Evolutionary conservation across 495 filamentous ascomycete genomes (phyloP), one percentile per base, ranked within the genome.

Genomic region (Venustampulla echinocandica): DNA sequence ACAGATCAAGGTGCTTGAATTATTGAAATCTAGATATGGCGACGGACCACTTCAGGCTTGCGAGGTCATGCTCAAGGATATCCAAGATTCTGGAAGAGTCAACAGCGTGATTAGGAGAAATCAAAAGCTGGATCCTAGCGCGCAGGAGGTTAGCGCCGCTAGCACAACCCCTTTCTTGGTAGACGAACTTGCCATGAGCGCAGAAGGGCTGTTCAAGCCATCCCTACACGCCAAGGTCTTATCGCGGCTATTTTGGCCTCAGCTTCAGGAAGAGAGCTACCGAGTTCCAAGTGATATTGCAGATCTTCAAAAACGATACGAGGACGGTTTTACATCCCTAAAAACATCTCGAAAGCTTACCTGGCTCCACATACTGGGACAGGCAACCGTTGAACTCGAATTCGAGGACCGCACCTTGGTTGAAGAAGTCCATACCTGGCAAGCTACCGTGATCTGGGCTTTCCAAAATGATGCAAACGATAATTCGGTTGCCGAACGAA

Each of bases 21-120:
- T 97, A 5, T 74, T 98, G 35, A 97, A 95, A 64, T 64, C 84
- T 6, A 82, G 90, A 4, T 90, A 96, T 42, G 93, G 90, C 13
- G 88, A 95, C 53, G 73, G 78, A 3, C 75, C 82, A 7, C 68
- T 96, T 34, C 92, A 97, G 60, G 81, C 82, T 34, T 95, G 87
- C 64, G 88, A 97, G 57, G 92, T 99, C 47, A 99, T 99, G 92
- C 75, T 97, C 21, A 82, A 81, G 37, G 92, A 99, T 64, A 82
- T 97, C n/a, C 74, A 81, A 38, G 89, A 95, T 56, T 95, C 89
- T 10, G 71, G 75, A 36, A 74, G 79, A 36, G 74, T 92, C 38
- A 80, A 94, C 56, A 57, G 64, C 20, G 61, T 69, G 20, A 85
- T 94, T 23, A 64, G 77, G 13, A 71, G 69, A 42, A 61, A 60